Conservation (phyloP, 768 basidiomycete species). For the Peribolospora kevripleyi region DNA sequence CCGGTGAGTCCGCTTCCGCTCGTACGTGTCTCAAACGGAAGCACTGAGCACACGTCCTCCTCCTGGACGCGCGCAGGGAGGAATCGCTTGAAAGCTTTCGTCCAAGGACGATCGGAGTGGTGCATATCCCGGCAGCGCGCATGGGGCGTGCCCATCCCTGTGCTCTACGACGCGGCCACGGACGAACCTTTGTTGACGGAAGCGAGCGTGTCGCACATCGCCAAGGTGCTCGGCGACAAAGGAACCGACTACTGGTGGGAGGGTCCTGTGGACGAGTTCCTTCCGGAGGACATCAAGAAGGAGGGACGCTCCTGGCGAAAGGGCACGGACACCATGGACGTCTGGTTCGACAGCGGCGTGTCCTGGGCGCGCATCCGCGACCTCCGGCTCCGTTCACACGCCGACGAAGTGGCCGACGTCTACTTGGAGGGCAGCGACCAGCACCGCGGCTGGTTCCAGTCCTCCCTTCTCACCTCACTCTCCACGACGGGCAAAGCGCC, state of each 20-base stretch:
- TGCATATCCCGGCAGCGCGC: conserved; percentile 93
- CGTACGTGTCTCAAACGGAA: background rate
- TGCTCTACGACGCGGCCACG: conserved; percentile 41
- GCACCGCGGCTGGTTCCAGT: conserved; percentile 98
- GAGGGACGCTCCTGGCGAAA: conserved; percentile 37
- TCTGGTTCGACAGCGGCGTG: conserved; percentile 95
- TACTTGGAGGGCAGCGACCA: conserved; percentile 92
- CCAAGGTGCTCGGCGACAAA: conserved; percentile 42
- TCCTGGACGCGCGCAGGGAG: conserved; percentile 31
- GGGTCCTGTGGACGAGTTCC: conserved; percentile 57
- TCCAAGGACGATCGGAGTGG: conserved; percentile 82
- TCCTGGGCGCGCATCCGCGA: conserved; percentile 61
- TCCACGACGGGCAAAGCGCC: conserved; percentile 29
- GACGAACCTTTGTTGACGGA: conserved; percentile 40
- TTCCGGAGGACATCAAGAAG: conserved; percentile 21
- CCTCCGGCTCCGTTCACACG: conserved; percentile 3
- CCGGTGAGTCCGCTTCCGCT: conserved; percentile 29
- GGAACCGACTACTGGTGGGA: conserved; percentile 81
- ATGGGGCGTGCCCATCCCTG: conserved; percentile 94
- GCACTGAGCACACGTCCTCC: background rate
- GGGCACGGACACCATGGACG: conserved; percentile 89
- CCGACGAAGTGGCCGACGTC: conserved; percentile 42
- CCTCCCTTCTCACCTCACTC: conserved; percentile 61
- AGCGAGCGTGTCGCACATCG: conserved; percentile 45
- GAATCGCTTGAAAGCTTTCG: conserved; percentile 64